Conservation (phyloP, 306 rosid species). For the Vigna angularis region DNA sequence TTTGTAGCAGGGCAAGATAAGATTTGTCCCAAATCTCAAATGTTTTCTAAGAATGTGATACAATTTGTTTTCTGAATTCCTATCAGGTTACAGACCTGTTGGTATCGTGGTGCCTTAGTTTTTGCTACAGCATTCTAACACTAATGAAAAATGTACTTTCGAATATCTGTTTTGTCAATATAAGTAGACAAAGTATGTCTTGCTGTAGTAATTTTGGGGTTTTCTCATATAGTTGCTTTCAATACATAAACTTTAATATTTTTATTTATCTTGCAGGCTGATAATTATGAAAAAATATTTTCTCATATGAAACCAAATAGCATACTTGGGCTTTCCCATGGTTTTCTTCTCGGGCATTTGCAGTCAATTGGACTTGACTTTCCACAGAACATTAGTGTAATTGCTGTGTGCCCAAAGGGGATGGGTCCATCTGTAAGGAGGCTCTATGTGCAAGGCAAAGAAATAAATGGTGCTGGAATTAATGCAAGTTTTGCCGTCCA, state of each 20-base stretch:
- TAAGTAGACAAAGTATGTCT: slow-evolving; percentile 6
- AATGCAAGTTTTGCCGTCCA: slow-evolving; percentile 94
- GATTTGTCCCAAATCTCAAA: not conserved
- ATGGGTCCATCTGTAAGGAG: slow-evolving; percentile 99
- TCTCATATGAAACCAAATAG: slow-evolving; percentile 93
- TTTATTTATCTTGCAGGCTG: slow-evolving; percentile 69
- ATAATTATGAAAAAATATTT: slow-evolving; percentile 80
- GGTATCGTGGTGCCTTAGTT: not conserved
- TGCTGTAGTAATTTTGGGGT: slow-evolving; percentile 16
- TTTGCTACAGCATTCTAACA: not conserved
- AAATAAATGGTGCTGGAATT: slow-evolving; percentile 95
- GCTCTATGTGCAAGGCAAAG: slow-evolving; percentile 95
- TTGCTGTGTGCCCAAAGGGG: slow-evolving; percentile 93
- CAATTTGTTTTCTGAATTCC: not conserved
- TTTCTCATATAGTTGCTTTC: not conserved
- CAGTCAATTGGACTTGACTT: slow-evolving; percentile 83
- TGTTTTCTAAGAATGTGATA: not conserved
- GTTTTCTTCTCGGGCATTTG: slow-evolving; percentile 96
- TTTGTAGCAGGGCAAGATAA: slow-evolving; percentile 1
- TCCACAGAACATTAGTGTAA: slow-evolving; percentile 85
- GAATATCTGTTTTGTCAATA: not conserved
- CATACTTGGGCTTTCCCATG: slow-evolving; percentile 97
- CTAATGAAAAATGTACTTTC: not conserved
- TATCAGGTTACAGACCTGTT: slow-evolving; percentile 11
- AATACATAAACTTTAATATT: slow-evolving; percentile 1